Base-by-base conservation (phyloP, 2,329 filamentous ascomycete genomes). In the Phaeomoniella chlamydospora region DNA sequence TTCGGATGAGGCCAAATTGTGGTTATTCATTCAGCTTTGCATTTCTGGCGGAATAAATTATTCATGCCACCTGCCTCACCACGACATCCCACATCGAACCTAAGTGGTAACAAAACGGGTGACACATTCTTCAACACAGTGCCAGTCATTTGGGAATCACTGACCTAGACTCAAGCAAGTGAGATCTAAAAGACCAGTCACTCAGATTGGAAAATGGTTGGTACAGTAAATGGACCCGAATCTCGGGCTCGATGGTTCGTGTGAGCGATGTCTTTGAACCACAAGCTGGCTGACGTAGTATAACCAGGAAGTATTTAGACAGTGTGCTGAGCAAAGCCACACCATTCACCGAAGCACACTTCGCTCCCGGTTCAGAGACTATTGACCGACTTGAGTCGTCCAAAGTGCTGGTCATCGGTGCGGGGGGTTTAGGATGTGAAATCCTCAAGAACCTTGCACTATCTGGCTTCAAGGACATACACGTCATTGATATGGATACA, bases 401-500 rank as follows among this genome's bases (percentile, higher is more conserved):
- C 50, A 90, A 84, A 56, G 68, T 94, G 39, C 57, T 94, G 73
- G 46, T 49, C 17, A 49, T 49, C 35, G 90, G 90, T 39, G 90
- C 90, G 40, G 90, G 90, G 42, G 90, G 90, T 9, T 61, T 98
- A 40, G 90, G 90, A 45, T 98, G 90, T 50, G 90, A 98, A 56
- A 93, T 98, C 31, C 66, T 98, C 36, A 98, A 98, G 65, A 85
- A 98, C 51, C 70, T 98, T 19, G 90, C 90, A 30, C 70, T 98
- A 36, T 94, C 88, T 2, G 86, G 87, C 17, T 98, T 98, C 65
- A 92, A 82, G 58, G 76, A 94, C 51, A 94, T 98, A 46, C 86
- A 98, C 64, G 90, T 98, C 40, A 96, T 98, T 49, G 90, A 98
- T 61, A 98, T 98, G 90, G 84, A 98, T 58, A 98, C 88, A 1